phyloP scores from a whole-genome alignment of 352 stramenopile species.

The Elongisporangium undulatum region DNA sequence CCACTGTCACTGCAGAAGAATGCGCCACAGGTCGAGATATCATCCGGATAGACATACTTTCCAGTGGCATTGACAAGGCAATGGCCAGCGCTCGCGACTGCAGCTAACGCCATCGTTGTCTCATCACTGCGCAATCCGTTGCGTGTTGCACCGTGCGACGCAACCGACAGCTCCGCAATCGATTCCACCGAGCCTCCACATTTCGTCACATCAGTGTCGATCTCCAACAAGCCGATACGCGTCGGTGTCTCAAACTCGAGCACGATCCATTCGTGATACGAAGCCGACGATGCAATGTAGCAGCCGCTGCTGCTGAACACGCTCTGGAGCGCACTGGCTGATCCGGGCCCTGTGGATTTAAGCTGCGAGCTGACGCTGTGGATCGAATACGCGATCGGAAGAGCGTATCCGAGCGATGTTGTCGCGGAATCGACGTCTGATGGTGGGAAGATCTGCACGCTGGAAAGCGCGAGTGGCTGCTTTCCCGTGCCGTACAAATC shows the following conservation, averaged over 20 bases:
- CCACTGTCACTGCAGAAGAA: slow-evolving; percentile 27
- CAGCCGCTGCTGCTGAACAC: slow-evolving; percentile 17
- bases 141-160: slow-evolving; percentile 28
- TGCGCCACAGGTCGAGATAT: slow-evolving; percentile 8
- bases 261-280: slow-evolving; percentile 67
- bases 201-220: slow-evolving; percentile 29
- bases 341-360: slow-evolving; percentile 23
- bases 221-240: slow-evolving; percentile 44
- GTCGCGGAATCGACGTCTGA: slow-evolving; percentile 17
- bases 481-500: slow-evolving; percentile 38
- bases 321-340: slow-evolving; percentile 25
- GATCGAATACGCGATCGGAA: slow-evolving; percentile 48
- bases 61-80: slow-evolving; percentile 28
- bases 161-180: slow-evolving; percentile 37
- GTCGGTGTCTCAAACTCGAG: slow-evolving; percentile 39
- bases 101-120: slow-evolving; percentile 9
- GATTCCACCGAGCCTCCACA: slow-evolving; percentile 30
- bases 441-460: slow-evolving; percentile 42
- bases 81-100: not conserved
- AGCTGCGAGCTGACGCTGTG: slow-evolving; percentile 63
- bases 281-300: slow-evolving; percentile 32
- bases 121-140: slow-evolving; percentile 20
- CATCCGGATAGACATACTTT: not conserved
- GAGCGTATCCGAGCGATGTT: slow-evolving; percentile 6
- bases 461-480: slow-evolving; percentile 32